Evolutionary conservation across 2,329 filamentous ascomycete species (phyloP).

Genomic region (Hymenoscyphus albidus): DNA sequence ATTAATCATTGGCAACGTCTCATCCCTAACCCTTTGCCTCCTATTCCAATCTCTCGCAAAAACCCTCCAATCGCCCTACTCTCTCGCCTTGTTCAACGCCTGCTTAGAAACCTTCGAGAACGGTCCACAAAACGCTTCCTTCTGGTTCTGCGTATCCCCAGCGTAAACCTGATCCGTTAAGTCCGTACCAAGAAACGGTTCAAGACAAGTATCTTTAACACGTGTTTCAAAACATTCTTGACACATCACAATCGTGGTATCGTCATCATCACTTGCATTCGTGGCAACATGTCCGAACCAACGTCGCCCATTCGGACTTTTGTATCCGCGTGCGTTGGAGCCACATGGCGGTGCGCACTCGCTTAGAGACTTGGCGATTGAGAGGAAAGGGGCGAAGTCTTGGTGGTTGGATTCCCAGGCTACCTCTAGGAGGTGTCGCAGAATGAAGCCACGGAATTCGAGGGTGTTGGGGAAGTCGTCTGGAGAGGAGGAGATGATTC

Average conservation of each 20-base stretch:
- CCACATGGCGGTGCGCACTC: constrained; percentile 14
- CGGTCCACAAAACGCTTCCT: constrained; percentile 15
- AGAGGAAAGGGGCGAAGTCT: constrained; percentile 7
- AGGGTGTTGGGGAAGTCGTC: constrained; percentile 11
- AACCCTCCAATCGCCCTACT: constrained; percentile 8
- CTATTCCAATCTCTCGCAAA: constrained; percentile 12
- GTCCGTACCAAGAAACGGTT: constrained; percentile 11
- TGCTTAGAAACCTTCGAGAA: constrained; percentile 13
- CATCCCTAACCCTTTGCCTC: background rate
- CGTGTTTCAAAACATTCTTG: constrained; percentile 17
- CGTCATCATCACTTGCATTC: constrained; percentile 9
- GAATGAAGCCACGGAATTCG: background rate
- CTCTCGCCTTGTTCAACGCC: constrained; percentile 7
- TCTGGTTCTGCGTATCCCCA: constrained; percentile 5
- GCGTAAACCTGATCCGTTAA: constrained; percentile 14
- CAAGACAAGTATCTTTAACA: constrained; percentile 11
- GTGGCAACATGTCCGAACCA: constrained; percentile 16
- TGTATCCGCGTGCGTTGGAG: constrained; percentile 11
- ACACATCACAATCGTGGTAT: constrained; percentile 19
- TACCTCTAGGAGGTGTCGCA: constrained; percentile 6
- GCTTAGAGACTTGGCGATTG: constrained; percentile 4
- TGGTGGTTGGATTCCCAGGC: constrained; percentile 10
- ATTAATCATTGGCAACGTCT: constrained; percentile 8
- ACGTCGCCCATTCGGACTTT: constrained; percentile 10
- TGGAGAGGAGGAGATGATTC: constrained; percentile 11